phyloP scores from a whole-genome alignment of 768 basidiomycete genomes.

The Brasilioporus rufonigricans region DNA sequence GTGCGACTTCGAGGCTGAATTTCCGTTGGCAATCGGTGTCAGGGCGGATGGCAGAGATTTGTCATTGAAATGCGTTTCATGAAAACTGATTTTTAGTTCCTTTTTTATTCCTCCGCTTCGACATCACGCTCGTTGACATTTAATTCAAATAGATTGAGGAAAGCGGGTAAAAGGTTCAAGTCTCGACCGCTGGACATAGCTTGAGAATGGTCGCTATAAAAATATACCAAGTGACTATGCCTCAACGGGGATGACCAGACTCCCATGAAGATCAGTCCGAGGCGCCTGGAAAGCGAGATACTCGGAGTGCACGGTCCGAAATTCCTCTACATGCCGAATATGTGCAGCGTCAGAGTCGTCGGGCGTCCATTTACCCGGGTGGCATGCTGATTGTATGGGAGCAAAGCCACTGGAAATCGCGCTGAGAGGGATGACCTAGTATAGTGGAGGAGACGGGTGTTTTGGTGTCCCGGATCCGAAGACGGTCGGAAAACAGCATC shows the following conservation, averaged over 20 bases:
- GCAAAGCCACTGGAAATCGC: background rate
- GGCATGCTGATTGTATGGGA: background rate
- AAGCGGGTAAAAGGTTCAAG: background rate
- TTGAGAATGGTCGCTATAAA: background rate
- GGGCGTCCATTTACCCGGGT: background rate
- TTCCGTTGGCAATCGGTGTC: background rate
- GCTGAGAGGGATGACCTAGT: background rate
- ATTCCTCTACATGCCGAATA: background rate
- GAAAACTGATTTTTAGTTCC: background rate
- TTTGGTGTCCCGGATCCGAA: background rate
- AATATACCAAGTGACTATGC: background rate
- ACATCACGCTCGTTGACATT: background rate
- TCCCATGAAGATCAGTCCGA: background rate
- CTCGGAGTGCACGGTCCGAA: background rate
- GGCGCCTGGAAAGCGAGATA: background rate
- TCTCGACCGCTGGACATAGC: background rate
- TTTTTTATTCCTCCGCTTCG: background rate
- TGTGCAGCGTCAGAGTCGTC: background rate
- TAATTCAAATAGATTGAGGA: background rate
- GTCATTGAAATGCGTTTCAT: slow-evolving; percentile 3
- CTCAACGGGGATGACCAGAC: background rate
- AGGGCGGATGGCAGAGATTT: background rate
- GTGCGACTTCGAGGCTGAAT: background rate
- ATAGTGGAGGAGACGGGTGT: too few species aligned
- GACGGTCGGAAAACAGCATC: background rate